Conservation (phyloP, 108 stramenopile genomes). For the Nannochloropsis granulata region DNA sequence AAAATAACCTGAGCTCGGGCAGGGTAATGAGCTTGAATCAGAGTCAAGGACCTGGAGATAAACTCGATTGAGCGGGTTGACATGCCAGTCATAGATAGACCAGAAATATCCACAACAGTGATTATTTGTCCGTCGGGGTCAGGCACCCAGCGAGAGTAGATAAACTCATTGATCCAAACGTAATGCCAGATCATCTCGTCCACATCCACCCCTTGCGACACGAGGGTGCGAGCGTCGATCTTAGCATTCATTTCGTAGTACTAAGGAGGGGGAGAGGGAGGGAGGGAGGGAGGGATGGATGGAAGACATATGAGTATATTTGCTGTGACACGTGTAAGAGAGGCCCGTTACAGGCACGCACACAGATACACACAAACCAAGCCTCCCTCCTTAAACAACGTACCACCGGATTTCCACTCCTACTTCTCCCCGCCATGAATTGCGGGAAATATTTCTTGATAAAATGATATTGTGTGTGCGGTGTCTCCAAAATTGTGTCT, state of each 20-base stretch:
- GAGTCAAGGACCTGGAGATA: neutral
- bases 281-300: neutral
- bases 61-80: neutral
- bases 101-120: neutral
- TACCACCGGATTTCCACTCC: neutral
- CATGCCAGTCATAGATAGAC: neutral
- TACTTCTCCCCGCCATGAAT: neutral
- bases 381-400: neutral
- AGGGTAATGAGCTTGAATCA: neutral
- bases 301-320: neutral
- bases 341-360: too few relatives aligned
- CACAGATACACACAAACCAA: too few relatives aligned
- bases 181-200: neutral
- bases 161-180: neutral
- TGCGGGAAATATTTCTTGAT: constrained; percentile 1
- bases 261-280: neutral
- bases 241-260: neutral
- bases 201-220: neutral
- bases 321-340: too few relatives aligned
- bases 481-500: neutral
- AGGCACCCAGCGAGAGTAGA: neutral
- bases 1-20: neutral
- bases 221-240: neutral
- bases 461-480: neutral
- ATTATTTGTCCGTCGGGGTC: neutral